Conservation (phyloP, 345 rosid species). For the Brassica incana region DNA sequence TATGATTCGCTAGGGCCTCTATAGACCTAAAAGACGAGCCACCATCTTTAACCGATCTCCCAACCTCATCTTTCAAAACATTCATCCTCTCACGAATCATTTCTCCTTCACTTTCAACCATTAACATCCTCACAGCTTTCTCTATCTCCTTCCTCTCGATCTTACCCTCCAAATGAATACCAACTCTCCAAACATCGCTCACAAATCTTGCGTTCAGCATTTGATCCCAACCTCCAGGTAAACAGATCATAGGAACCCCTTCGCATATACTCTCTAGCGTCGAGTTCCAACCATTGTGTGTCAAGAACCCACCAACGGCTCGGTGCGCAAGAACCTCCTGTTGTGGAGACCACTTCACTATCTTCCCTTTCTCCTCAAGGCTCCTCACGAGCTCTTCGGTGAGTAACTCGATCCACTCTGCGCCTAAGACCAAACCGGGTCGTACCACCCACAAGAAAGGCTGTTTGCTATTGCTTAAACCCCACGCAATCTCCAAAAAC, state of each 20-base stretch:
- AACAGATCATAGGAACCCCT: constrained; percentile 41
- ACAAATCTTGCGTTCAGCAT: constrained; percentile 37
- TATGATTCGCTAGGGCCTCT: neutral
- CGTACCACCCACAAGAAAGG: constrained; percentile 59
- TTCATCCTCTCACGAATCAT: constrained; percentile 33
- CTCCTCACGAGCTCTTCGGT: constrained; percentile 32
- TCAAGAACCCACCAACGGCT: constrained; percentile 35
- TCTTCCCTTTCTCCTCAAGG: constrained; percentile 40
- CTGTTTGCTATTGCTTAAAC: constrained; percentile 45
- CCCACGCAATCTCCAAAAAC: constrained; percentile 50
- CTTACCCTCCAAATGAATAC: constrained; percentile 29
- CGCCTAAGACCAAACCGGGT: constrained; percentile 19
- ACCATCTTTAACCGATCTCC: neutral
- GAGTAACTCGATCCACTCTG: constrained; percentile 2
- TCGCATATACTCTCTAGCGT: constrained; percentile 40
- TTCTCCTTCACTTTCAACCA: constrained; percentile 22
- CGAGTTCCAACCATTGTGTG: constrained; percentile 41
- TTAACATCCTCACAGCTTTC: constrained; percentile 27
- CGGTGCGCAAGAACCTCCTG: constrained; percentile 35
- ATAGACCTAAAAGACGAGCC: neutral
- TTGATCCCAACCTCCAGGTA: constrained; percentile 38
- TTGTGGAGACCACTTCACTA: constrained; percentile 42
- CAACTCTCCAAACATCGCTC: constrained; percentile 31
- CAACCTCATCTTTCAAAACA: constrained; percentile 18
- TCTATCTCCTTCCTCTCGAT: constrained; percentile 31